Conservation (phyloP, 192 early-diverging fungal genomes). For the Umbelopsis vinacea region DNA sequence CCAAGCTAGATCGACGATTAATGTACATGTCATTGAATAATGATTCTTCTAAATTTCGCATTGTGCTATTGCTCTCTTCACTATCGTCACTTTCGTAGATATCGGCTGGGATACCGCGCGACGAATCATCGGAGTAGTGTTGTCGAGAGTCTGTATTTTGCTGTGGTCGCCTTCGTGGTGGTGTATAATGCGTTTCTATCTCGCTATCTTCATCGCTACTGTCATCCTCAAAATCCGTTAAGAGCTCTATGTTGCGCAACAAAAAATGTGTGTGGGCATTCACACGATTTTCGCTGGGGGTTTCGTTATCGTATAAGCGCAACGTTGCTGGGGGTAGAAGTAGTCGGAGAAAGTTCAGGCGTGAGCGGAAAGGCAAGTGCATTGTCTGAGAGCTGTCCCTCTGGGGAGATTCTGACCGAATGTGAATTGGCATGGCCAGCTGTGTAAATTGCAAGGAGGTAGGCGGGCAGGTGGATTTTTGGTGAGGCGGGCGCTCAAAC, state of each 20-base stretch:
- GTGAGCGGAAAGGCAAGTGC: background rate
- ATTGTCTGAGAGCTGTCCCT: background rate
- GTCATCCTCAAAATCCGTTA: constrained; percentile 7
- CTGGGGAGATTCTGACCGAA: background rate
- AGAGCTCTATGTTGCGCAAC: background rate
- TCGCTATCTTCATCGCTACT: constrained; percentile 5
- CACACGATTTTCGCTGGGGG: background rate
- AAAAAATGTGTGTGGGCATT: background rate
- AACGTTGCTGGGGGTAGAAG: constrained; percentile 1
- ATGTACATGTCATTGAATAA: background rate
- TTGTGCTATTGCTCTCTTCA: background rate
- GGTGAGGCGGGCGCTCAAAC: background rate
- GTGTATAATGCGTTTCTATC: background rate
- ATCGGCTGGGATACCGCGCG: background rate
- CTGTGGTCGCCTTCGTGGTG: background rate
- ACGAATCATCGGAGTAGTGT: background rate
- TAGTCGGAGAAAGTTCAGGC: constrained; percentile 14
- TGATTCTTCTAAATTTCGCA: background rate
- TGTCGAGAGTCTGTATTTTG: background rate
- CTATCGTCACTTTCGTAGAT: constrained; percentile 3
- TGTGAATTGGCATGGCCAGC: constrained; percentile 6
- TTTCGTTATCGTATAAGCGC: background rate
- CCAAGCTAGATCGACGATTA: background rate
- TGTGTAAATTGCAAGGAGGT: background rate
- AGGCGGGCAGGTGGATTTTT: background rate